Evolutionary conservation across 805 yeast genomes (phyloP).

Genomic region (Naumovozyma castellii): DNA sequence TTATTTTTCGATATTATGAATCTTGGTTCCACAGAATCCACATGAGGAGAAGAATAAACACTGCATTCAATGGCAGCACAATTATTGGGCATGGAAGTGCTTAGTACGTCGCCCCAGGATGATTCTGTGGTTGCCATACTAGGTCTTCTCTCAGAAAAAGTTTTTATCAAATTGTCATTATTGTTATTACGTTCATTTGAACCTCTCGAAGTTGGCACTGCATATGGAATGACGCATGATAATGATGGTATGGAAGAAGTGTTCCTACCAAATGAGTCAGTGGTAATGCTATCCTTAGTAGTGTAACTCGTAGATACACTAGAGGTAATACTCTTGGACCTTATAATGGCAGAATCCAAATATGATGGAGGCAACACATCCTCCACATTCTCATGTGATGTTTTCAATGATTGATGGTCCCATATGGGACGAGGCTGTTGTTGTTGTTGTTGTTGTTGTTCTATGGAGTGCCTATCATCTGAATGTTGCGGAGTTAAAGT

Average conservation of each 20-base stretch:
- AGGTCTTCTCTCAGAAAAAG: slow-evolving; percentile 13
- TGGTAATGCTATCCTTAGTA: neutral
- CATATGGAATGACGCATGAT: neutral
- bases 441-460: neutral
- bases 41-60: slow-evolving; percentile 55
- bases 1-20: slow-evolving; percentile 69
- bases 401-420: neutral
- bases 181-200: neutral
- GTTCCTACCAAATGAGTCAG: neutral
- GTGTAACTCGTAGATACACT: neutral
- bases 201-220: neutral
- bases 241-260: neutral
- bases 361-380: neutral
- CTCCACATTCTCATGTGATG: neutral
- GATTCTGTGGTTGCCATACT: neutral
- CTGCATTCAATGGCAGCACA: slow-evolving; percentile 36
- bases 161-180: neutral
- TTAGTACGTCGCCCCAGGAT: neutral
- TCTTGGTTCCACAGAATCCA: slow-evolving; percentile 59
- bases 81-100: slow-evolving; percentile 23
- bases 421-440: neutral
- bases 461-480: neutral
- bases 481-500: neutral
- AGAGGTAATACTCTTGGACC: neutral
- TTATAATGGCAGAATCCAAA: neutral